Base-by-base conservation (phyloP, 805 yeast species). In the Metschnikowia similis region DNA sequence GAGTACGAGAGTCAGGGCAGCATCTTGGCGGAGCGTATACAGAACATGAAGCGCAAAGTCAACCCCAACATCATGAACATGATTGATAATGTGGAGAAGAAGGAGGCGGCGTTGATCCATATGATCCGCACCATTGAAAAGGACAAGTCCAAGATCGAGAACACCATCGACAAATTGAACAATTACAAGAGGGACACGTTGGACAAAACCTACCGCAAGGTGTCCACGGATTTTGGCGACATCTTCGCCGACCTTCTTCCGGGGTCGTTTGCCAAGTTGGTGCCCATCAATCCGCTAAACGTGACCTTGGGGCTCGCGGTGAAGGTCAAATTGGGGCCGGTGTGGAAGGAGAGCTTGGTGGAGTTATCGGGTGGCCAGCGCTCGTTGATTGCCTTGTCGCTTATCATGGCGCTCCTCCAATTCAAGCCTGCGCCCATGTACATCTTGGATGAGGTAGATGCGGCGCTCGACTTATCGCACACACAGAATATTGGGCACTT, bases 341-440 rank as follows among this genome's bases (percentile, higher is more conserved):
- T 92, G 5, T 94, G 99, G 99, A 94, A 92, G 64, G 96, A 91
- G 58, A 87, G 96, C 61, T 76, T 94, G 53, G 95, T 90, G 9
- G 99, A 94, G 69, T 75, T 94, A 41, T 88, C 96, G 6, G 99
- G 99, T 49, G 99, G 99, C 16, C 99, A 94, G 67, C 72, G 98
- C 57, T 94, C 98, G 1, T 79, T 95, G 55, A 88, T 92, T 55
- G 99, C 99, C 0, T 72, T 94, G 49, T 88, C 98, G 3, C 74
- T 92, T 58, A 94, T 94, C 58, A 79, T 92, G 82, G 96, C 98
- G 0, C 74, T 94, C 53, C 73, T 94, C 45, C 96, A 90, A 66
- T 92, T 87, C 74, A 89, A 90, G 66, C 99, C 99, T 5, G 99
- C 99, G 1, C 99, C 99, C 7, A 88, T 94, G 96, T 94, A 94